Evolutionary conservation across 768 basidiomycete species (phyloP), one percentile per base, ranked within the genome.

Genomic region (Lyophyllum atratum): DNA sequence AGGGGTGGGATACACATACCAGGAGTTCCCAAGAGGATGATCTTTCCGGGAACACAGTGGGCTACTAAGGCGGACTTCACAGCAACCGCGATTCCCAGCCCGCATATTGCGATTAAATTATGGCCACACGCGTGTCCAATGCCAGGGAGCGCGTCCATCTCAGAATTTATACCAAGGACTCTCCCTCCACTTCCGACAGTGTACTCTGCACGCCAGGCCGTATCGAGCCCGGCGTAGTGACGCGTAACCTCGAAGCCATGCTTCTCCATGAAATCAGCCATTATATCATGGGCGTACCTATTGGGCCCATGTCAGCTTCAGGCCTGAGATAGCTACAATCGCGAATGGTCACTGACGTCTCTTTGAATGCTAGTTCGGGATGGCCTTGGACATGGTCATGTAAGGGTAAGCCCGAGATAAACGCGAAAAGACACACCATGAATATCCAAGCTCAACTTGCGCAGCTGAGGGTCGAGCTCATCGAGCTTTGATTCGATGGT

Each of bases 201-300:
- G 69, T 79, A 92, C 64, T 86, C 87, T 2, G 92, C 92, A 52
- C 82, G 77, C 87, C 90, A 93, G 3, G 92, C 91, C 22, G 91
- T 93, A 14, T 80, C 68, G 3, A 93, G 77, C 15, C 83, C 85
- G 48, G 87, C 80, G 64, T 92, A 90, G 64, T 85, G 84, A 49
- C 72, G 76, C 2, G 85, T 91, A 22, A 92, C 86, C n/a, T 71
- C 69, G 70, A 92, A 93, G 7, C 88, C 89, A 55, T 85, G 80
- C 33, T 70, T 65, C 33, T 75, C 70, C 86, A 93, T 89, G 72
- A 87, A 92, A 26, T 75, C 69, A 2, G 87, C 84, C 52, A 93
- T 73, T 17, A 74, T 68, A 61, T 91, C 86, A 61, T 92, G 91
- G 10, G 92, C 89, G 68, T 82, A 82, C 63, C 91, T 93, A 21